Percentiles rank a stretch among this genome's conserved stretches.
These are phyloP conservation scores for Athelia sp. DNA, from an alignment of 1,284 basidiomycete genomes.

Conservation along the genomic window DNA sequence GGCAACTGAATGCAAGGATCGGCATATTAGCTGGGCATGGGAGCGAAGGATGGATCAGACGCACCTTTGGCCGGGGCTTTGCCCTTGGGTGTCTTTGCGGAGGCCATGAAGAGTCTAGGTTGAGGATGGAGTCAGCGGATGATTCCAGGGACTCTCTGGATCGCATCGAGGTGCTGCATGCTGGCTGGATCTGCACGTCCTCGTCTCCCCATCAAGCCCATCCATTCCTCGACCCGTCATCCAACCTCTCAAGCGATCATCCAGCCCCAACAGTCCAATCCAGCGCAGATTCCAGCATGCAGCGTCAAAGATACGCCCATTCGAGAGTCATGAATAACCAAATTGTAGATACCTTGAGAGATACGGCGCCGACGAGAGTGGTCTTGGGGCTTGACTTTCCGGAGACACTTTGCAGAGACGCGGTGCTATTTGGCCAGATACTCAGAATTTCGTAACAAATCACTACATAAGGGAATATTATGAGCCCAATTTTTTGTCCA, in stretches of 20 bases:
- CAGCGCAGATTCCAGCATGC: neutral
- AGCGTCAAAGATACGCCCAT: neutral
- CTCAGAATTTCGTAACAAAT: too few species aligned
- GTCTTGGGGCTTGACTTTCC: too few species aligned
- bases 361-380: neutral
- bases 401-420: too few species aligned
- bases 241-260: neutral
- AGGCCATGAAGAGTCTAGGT: neutral
- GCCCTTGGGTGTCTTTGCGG: neutral
- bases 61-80: neutral
- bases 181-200: too few species aligned
- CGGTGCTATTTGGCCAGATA: too few species aligned
- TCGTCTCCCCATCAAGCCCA: neutral
- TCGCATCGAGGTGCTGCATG: too few species aligned
- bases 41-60: neutral
- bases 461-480: too few species aligned
- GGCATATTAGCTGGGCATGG: neutral
- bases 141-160: too few species aligned
- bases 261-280: neutral
- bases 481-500: too few species aligned
- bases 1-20: slow-evolving; percentile 17
- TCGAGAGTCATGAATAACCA: neutral
- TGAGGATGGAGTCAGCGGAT: too few species aligned
- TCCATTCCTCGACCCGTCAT: neutral
- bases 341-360: neutral